Percentiles rank a stretch among this genome's conserved stretches.
Evolutionary conservation across 441 rosid genomes (phyloP).

Genomic region (Flueggea neowawraea): DNA sequence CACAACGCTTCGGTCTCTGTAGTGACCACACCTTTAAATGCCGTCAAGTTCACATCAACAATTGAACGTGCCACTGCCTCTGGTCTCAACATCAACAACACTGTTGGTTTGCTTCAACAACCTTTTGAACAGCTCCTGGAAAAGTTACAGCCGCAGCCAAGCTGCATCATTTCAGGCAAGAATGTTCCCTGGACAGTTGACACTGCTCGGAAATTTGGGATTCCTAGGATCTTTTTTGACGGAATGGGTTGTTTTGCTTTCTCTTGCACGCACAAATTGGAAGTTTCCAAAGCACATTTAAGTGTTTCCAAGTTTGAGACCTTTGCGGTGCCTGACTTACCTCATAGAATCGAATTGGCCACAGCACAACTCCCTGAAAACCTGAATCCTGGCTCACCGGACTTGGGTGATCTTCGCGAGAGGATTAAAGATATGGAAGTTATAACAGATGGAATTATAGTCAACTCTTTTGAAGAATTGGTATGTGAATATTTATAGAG

Average conservation of each 20-base stretch:
- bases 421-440: slow-evolving; percentile 15
- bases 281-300: slow-evolving; percentile 9
- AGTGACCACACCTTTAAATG: slow-evolving; percentile 32
- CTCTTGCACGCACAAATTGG: slow-evolving; percentile 22
- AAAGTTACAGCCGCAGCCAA: slow-evolving; percentile 26
- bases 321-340: slow-evolving; percentile 46
- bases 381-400: slow-evolving; percentile 10
- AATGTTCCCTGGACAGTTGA: slow-evolving; percentile 30
- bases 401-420: slow-evolving; percentile 21
- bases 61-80: slow-evolving; percentile 19
- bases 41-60: slow-evolving; percentile 14
- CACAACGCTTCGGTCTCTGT: slow-evolving; percentile 26
- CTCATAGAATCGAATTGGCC: slow-evolving; percentile 38
- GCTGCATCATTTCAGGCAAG: slow-evolving; percentile 39
- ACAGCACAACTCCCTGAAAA: slow-evolving; percentile 28
- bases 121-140: slow-evolving; percentile 23
- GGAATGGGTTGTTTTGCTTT: slow-evolving; percentile 33
- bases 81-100: slow-evolving; percentile 21
- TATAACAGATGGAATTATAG: slow-evolving; percentile 26
- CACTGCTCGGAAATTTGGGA: slow-evolving; percentile 29
- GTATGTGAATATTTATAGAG: slow-evolving; percentile 20
- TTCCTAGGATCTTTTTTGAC: slow-evolving; percentile 41
- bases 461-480: slow-evolving; percentile 44
- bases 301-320: slow-evolving; percentile 23
- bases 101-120: slow-evolving; percentile 20